Conservation (phyloP, 805 yeast species). For the Wickerhamomyces hampshirensis region DNA sequence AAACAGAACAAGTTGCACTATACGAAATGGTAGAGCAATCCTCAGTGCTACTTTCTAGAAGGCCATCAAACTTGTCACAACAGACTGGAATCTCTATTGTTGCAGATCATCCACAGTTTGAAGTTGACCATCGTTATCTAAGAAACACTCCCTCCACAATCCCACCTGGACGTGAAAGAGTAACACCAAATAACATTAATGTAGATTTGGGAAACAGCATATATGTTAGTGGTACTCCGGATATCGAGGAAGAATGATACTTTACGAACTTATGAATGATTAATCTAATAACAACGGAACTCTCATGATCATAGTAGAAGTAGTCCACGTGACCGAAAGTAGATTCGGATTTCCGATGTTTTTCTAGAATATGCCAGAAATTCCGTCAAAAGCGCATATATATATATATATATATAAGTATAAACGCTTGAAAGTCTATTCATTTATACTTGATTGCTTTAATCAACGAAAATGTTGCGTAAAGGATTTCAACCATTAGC, state of each 20-base stretch:
- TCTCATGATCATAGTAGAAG: too few relatives aligned
- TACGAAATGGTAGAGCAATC: slow-evolving; percentile 7
- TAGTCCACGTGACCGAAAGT: too few relatives aligned
- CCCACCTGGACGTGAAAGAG: slow-evolving; percentile 10
- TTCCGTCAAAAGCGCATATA: too few relatives aligned
- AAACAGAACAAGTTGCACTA: slow-evolving; percentile 11
- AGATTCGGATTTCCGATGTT: neutral
- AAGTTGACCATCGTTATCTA: slow-evolving; percentile 23
- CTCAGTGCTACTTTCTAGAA: slow-evolving; percentile 1
- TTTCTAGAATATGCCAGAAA: neutral
- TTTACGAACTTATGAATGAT: too few relatives aligned
- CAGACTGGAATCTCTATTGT: slow-evolving; percentile 16
- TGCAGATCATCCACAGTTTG: slow-evolving; percentile 23
- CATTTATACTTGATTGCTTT: too few relatives aligned
- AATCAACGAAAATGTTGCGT: too few relatives aligned
- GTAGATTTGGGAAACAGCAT: too few relatives aligned
- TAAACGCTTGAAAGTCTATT: too few relatives aligned
- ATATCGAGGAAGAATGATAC: neutral
- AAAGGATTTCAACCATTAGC: too few relatives aligned
- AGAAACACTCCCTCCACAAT: slow-evolving; percentile 24
- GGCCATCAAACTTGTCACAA: slow-evolving; percentile 7
- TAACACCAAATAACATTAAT: slow-evolving; percentile 2
- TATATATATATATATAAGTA: too few relatives aligned
- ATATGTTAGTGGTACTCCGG: neutral
- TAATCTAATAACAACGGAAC: too few relatives aligned